Base-by-base conservation (phyloP, 192 early-diverging fungal genomes). In the Umbelopsis sp. region DNA sequence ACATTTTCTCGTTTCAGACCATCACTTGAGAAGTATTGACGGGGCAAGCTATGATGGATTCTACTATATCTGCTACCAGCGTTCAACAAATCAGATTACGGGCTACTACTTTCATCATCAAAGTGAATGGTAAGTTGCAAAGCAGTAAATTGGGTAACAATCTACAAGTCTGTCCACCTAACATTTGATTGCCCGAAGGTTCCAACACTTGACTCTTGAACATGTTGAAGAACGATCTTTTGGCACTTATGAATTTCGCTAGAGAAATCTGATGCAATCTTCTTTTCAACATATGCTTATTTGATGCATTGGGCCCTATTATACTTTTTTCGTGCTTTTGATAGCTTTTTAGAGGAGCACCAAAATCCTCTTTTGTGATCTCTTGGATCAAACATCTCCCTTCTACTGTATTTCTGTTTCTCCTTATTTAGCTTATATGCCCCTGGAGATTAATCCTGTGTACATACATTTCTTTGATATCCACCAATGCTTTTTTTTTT, bases 11-110 rank as follows among this genome's bases (percentile, higher is more conserved):
- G 92, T 95, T 12, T 94, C 95, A n/a, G 91, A 96, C 74, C 93
- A 96, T 78, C 78, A 81, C 41, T 86, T 95, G 17, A 85, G 83
- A 62, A 81, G 76, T 17, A 93, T 96, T 49, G 80, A 86, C 62
- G 95, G 95, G 31, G 95, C 95, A 6, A 92, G 90, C 53, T 96
- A 94, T 87, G 93, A 90, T 29, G 95, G 95, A 10, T 96, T 96
- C 66, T 96, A 96, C 74, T 96, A 94, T 68, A 91, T 89, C 76
- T 84, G 87, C 79, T 94, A 89, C 67, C 83, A 90, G 62, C 85
- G 88, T 36, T 66, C 71, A 43, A 89, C 87, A 11, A 84, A 88
- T 16, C 74, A 81, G 21, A 88, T 86, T 41, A 86, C 86, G 14
- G 88, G 84, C 9, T 91, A 87, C 43, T 92, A 92, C 59, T 81